Base-by-base conservation (phyloP, 2,329 filamentous ascomycete genomes). In the Stachybotrys echinatus region DNA sequence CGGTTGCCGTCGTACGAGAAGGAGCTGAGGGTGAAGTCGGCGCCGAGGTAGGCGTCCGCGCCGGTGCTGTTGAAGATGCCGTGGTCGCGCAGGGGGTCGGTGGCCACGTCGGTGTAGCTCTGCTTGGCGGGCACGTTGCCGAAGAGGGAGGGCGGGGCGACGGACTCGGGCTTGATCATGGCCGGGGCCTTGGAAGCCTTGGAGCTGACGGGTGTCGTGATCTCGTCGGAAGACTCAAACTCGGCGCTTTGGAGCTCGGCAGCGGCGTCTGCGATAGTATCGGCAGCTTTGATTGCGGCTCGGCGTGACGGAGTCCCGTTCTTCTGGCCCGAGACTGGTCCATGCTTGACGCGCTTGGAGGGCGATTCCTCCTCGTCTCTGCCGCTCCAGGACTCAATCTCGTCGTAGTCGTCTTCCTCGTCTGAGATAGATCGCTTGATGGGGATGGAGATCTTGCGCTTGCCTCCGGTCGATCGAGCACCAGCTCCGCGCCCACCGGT, bases 311-410 rank as follows among this genome's bases (percentile, higher is more conserved):
- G 60, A 18, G 61, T 60, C 21, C 55, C 56, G 47, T 49, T 54
- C 56, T 55, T 57, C 52, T 57, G 50, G 48, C 54, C 54, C 23
- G 63, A 54, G 48, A 53, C 34, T 7, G 56, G 54, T 20, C 54
- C 55, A 5, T 40, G 12, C 57, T 63, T 66, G 12, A 53, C 40
- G 6, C 63, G 59, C 62, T 72, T 73, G 20, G 65, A 68, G 2
- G 69, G 69, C 2, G 70, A 72, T 21, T 70, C 61, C 50, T 63
- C 55, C 4, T 61, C 64, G 38, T 40, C 38, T 8, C 38, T 40
- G 17, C 12, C 38, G 27, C 67, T 63, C 47, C 60, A 66, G 53
- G 65, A 57, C 8, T 61, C 58, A 14, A 60, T 57, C 18, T 60
- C 58, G 27, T 61, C 52, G 21, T 62, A 57, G 1, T 65, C 62